These are phyloP conservation scores for Ogataea allantospora DNA, from an alignment of 805 yeast genomes.

Conservation along the genomic window DNA sequence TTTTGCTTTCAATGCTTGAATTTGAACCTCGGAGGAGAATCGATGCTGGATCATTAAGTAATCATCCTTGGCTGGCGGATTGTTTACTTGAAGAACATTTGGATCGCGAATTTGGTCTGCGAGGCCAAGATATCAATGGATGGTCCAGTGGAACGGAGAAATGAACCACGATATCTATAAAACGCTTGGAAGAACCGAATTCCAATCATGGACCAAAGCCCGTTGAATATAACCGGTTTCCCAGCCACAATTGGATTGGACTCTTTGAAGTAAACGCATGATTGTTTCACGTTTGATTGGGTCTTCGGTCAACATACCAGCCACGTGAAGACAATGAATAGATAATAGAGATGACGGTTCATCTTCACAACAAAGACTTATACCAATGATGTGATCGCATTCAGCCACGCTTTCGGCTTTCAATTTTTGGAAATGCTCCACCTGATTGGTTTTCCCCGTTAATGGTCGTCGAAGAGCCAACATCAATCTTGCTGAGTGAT, in stretches of 20 bases:
- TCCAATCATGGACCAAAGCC: background rate
- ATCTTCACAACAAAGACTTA: slow-evolving; percentile 14
- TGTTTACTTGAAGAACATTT: slow-evolving; percentile 24
- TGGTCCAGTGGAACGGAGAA: slow-evolving; percentile 23
- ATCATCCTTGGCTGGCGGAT: slow-evolving; percentile 52
- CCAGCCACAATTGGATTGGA: slow-evolving; percentile 11
- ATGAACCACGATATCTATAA: slow-evolving; percentile 1
- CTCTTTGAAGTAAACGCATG: slow-evolving; percentile 3
- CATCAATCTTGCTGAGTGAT: slow-evolving; percentile 13
- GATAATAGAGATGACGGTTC: slow-evolving; percentile 12
- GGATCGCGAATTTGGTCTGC: slow-evolving; percentile 29
- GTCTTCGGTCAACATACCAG: slow-evolving; percentile 12
- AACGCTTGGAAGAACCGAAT: background rate
- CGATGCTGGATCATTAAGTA: slow-evolving; percentile 53
- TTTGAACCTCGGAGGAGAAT: slow-evolving; percentile 48
- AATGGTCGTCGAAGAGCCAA: slow-evolving; percentile 8
- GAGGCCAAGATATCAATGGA: slow-evolving; percentile 36
- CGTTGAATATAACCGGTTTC: slow-evolving; percentile 1
- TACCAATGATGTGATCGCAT: slow-evolving; percentile 15
- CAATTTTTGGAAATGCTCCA: slow-evolving; percentile 4
- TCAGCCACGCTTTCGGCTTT: background rate
- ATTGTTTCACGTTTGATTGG: slow-evolving; percentile 5
- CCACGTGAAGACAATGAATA: slow-evolving; percentile 14
- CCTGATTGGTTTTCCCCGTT: background rate
- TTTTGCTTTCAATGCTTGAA: slow-evolving; percentile 49